Base-by-base conservation (phyloP, 148 eudicot genomes). In the Tetragonia tetragonoides region DNA sequence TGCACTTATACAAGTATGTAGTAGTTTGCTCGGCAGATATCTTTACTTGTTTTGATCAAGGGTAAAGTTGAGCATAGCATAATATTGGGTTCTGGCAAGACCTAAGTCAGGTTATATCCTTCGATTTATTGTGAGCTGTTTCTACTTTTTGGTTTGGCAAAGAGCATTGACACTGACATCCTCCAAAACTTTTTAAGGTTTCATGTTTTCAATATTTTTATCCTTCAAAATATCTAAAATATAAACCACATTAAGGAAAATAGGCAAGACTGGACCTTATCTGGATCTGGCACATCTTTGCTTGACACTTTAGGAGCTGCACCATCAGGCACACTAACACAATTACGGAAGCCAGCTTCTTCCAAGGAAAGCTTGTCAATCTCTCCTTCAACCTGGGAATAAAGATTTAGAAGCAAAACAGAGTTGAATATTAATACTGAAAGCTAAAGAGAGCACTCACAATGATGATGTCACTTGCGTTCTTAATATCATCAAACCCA, bases 241-340 rank as follows among this genome's bases (percentile, higher is more conserved):
- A 39, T 10, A 72, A 61, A 69, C 41, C 23, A 74, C 51, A 63
- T 75, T 34, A 53, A 28, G 63, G 47, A 64, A 62, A 46, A 6
- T 18, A 75, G 75, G 63, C 14, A 62, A 10, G 66, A 46, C 46
- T 7, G 68, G 83, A 95, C 99, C 94, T 92, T 16, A 66, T 90
- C 93, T 68, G 86, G 79, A 77, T 86, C n/a, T 78, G 99, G 99
- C 77, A 95, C 64, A n/a, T 83, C 90, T 80, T 91, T 92, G 37
- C 38, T 9, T 10, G 97, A 95, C 78, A 91, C 90, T 84, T 77
- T 62, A 73, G 92, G 62, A 68, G 99, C 97, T 21, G 99, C 99
- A 61, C 99, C 99, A 89, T 95, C 94, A 75, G 99, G 99, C 73
- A 95, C 99, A 84, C 97, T 91, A 53, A 95, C 97, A 78, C 99